Evolutionary conservation across 23 red algal species (phyloP).

Genomic region (Gracilaria caudata): DNA sequence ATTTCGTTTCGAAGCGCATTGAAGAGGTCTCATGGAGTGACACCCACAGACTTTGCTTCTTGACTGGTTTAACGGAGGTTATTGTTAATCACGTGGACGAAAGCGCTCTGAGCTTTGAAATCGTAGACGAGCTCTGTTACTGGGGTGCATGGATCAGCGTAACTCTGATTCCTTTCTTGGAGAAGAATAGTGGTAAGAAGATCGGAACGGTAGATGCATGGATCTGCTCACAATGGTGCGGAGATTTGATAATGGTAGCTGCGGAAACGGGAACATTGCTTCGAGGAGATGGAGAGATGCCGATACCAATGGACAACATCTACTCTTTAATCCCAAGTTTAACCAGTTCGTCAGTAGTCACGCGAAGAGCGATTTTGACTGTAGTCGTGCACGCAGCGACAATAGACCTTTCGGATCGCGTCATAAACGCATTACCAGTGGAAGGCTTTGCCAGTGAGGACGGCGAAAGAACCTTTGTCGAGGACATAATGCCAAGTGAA

Average conservation of each 20-base stretch:
- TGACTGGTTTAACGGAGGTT: background rate
- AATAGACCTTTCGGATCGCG: conserved; percentile 27
- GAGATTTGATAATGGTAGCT: conserved; percentile 30
- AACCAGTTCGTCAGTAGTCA: background rate
- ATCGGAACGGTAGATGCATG: conserved; percentile 10
- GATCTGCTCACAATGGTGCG: conserved; percentile 2
- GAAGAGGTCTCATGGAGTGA: background rate
- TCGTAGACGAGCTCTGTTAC: conserved; percentile 40
- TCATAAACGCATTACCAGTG: conserved; percentile 32
- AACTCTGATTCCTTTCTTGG: conserved; percentile 34
- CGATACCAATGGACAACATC: conserved; percentile 7
- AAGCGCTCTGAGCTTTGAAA: background rate
- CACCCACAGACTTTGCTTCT: background rate
- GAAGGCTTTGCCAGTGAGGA: conserved; percentile 52
- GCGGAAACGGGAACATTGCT: conserved; percentile 41
- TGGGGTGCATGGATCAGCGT: conserved; percentile 49
- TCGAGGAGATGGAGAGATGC: conserved; percentile 41
- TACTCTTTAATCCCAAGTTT: conserved; percentile 40
- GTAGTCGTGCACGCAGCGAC: conserved; percentile 38
- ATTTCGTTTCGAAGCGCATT: background rate
- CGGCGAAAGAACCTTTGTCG: conserved; percentile 38
- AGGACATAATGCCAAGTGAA: conserved; percentile 14
- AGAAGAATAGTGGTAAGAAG: background rate
- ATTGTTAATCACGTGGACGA: background rate
- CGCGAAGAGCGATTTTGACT: conserved; percentile 45